Evolutionary conservation across 192 early-diverging fungal genomes (phyloP).

Genomic region (Entophlyctis luteolus): DNA sequence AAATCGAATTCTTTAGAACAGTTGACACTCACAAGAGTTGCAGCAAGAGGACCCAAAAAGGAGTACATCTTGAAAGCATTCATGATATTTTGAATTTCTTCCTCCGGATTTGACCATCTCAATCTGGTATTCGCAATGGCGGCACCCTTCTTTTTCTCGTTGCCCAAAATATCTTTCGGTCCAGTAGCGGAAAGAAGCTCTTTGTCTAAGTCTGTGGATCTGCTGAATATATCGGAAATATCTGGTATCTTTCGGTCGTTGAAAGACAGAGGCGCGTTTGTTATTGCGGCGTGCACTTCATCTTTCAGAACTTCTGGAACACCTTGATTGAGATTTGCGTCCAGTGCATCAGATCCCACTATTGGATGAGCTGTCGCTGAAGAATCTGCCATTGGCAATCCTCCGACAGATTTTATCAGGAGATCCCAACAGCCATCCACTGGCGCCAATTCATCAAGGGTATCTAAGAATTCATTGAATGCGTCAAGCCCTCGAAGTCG

Average conservation of each 20-base stretch:
- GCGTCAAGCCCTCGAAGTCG: neutral
- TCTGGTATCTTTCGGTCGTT: neutral
- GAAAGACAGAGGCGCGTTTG: neutral
- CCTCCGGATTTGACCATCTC: slow-evolving; percentile 23
- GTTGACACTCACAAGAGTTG: slow-evolving; percentile 20
- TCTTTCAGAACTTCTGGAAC: neutral
- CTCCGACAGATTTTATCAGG: too few relatives aligned
- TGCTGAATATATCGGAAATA: neutral
- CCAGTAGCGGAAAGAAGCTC: too few relatives aligned
- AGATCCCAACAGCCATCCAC: too few relatives aligned
- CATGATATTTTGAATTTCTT: slow-evolving; percentile 20
- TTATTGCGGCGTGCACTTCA: neutral
- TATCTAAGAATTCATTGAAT: neutral
- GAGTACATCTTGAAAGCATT: slow-evolving; percentile 16
- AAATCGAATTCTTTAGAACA: too few relatives aligned
- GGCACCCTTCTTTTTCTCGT: neutral
- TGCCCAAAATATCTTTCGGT: too few relatives aligned
- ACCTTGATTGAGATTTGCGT: neutral
- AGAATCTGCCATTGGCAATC: neutral
- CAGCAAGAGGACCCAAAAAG: slow-evolving; percentile 12
- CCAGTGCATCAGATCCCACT: neutral
- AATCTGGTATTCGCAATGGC: neutral
- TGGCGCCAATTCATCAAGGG: neutral
- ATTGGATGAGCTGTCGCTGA: neutral
- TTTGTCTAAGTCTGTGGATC: neutral